A percentile compares a stretch with the other conserved stretches of the same genome.
phyloP scores from a whole-genome alignment of 495 filamentous ascomycete genomes.

The Penicillium pulvis region DNA sequence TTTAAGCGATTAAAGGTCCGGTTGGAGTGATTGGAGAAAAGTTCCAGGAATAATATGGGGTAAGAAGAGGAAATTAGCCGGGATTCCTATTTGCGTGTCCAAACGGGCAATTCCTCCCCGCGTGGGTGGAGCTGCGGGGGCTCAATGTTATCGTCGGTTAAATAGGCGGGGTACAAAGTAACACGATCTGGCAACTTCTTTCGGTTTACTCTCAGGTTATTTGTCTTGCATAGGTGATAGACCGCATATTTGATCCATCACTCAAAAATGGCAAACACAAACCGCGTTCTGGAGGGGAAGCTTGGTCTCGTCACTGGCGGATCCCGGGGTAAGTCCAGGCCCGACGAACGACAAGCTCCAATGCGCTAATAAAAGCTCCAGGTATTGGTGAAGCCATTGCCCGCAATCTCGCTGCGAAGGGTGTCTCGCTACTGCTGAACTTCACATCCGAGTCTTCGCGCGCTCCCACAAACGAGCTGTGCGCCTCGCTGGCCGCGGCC shows the following conservation, averaged over 20 bases:
- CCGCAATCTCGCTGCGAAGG: constrained; percentile 75
- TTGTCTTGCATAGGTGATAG: not conserved
- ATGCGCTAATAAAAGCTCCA: constrained; percentile 30
- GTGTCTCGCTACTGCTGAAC: constrained; percentile 67
- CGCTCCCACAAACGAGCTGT: constrained; percentile 43
- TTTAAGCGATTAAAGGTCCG: constrained; percentile 56
- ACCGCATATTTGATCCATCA: not conserved
- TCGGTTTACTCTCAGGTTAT: not conserved
- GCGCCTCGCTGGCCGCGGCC: constrained; percentile 39
- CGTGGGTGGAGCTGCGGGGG: constrained; percentile 13
- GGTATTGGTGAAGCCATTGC: constrained; percentile 88
- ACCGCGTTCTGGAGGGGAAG: constrained; percentile 60
- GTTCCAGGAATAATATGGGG: not conserved
- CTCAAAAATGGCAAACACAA: constrained; percentile 27
- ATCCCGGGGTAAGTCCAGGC: constrained; percentile 58
- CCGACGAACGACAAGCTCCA: not conserved
- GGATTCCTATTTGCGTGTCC: constrained; percentile 13
- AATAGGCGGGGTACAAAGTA: constrained; percentile 19
- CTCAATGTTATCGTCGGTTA: constrained; percentile 21
- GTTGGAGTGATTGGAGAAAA: constrained; percentile 5
- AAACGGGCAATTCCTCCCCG: constrained; percentile 33
- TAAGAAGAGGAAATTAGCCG: constrained; percentile 18
- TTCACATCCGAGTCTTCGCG: constrained; percentile 65
- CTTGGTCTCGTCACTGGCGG: constrained; percentile 77
- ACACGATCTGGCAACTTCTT: not conserved